Evolutionary conservation across 2,329 filamentous ascomycete genomes (phyloP), one percentile per base, ranked within the genome.

Genomic region (Penicillium sp.): DNA sequence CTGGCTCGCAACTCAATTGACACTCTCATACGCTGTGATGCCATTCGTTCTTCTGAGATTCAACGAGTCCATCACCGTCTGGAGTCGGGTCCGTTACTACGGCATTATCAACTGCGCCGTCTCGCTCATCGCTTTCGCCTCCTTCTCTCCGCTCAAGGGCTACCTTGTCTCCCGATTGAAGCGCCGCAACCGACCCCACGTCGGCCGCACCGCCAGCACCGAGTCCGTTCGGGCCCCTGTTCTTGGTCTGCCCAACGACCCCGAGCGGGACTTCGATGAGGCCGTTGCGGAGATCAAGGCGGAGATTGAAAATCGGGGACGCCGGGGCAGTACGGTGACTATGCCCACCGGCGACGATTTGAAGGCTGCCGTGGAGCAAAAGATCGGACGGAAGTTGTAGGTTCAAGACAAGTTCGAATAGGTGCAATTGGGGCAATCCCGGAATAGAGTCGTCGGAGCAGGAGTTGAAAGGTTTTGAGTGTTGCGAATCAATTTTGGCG

Each of bases 21-120:
- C 85, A 2, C 92, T 97, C 72, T 87, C 88, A 44, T 99, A 96
- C 73, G 84, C 85, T 48, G 89, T 87, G 1, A 82, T 88, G 0
- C 94, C 94, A 0, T 99, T 99, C 74, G 83, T 97, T 42, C 79
- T 97, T 38, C 87, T 99, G 22, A 81, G 80, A 21, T 85, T 97
- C 60, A 75, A 79, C 16, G 83, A 85, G 56, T 92, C 88, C 9
- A 73, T 95, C 40, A 77, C 80, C 2, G 87, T 90, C 54, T 99
- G 94, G 94, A 76, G 84, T 0, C 85, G 89, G 40, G 89, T 97
- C 34, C 94, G 96, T 76, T 97, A 92, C 77, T 99, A 95, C 74
- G 86, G 84, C 31, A 79, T 94, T 50, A 68, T 92, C 57, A 87
- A 86, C 61, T 88, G 88, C 1, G 74, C 79, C 9, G 70, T 76